Conservation (phyloP, 306 rosid genomes). For the Hippophae gyantsensis region DNA sequence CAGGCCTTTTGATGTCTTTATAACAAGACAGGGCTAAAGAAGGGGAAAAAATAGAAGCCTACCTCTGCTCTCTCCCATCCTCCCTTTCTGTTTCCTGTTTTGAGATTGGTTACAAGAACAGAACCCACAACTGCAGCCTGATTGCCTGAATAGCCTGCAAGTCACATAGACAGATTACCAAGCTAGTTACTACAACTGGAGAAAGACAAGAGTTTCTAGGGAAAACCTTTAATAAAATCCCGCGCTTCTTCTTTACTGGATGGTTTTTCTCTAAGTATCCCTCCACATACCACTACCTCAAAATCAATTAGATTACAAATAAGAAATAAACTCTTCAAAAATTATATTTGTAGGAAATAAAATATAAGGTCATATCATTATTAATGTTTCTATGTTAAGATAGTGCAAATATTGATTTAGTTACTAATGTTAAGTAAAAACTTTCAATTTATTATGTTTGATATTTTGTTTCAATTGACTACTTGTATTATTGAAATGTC, state of each 20-base stretch:
- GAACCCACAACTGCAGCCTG: conserved; percentile 82
- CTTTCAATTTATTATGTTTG: no score
- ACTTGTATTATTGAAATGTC: no score
- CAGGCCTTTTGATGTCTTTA: not conserved
- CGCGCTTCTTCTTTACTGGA: conserved; percentile 72
- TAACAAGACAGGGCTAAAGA: conserved; percentile 4
- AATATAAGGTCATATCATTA: conserved; percentile 7
- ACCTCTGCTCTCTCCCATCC: conserved; percentile 95
- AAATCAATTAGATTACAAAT: conserved; percentile 23
- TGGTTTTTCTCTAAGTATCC: conserved; percentile 78
- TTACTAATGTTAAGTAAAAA: no score
- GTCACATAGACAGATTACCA: conserved; percentile 14
- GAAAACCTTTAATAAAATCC: conserved; percentile 71
- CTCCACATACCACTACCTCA: conserved; percentile 83
- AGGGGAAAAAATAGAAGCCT: conserved; percentile 11
- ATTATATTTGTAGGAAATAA: conserved; percentile 9
- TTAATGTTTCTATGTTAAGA: not conserved
- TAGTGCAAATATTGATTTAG: no score
- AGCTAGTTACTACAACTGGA: not conserved
- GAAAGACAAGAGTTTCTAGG: conserved; percentile 4
- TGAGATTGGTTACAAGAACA: conserved; percentile 73
- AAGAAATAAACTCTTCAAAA: conserved; percentile 16
- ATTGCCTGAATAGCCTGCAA: conserved; percentile 84
- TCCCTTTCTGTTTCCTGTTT: conserved; percentile 61
- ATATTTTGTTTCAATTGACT: no score